Evolutionary conservation across 2,329 filamentous ascomycete genomes (phyloP).

Genomic region (Epichloe uncinata): DNA sequence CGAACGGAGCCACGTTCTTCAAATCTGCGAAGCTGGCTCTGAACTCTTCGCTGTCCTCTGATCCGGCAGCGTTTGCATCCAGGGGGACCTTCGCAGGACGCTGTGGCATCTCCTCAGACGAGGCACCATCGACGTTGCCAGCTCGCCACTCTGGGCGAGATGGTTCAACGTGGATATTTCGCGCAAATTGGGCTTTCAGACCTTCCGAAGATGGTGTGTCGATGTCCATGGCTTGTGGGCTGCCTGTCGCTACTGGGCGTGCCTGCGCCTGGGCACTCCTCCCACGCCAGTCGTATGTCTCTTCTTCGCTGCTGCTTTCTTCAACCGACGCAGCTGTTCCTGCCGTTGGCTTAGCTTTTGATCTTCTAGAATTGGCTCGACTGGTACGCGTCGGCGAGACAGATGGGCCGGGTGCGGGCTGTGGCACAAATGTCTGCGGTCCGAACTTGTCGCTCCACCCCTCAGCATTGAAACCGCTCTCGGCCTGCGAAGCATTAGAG

Average conservation of each 20-base stretch:
- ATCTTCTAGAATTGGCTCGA: conserved; percentile 41
- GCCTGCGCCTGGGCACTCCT: conserved; percentile 19
- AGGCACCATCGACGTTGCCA: conserved; percentile 26
- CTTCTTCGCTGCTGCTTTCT: conserved; percentile 33
- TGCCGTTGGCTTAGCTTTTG: conserved; percentile 39
- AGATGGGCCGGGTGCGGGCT: conserved; percentile 23
- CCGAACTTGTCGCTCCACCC: conserved; percentile 42
- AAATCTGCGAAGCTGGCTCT: conserved; percentile 40
- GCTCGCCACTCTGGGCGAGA: conserved; percentile 46
- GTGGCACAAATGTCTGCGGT: conserved; percentile 39
- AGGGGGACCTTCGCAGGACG: conserved; percentile 11
- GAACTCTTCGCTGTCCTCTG: conserved; percentile 44
- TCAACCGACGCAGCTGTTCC: conserved; percentile 34
- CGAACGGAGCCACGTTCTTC: conserved; percentile 42
- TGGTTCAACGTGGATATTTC: conserved; percentile 45
- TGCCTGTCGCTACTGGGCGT: conserved; percentile 19
- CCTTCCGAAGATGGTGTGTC: conserved; percentile 33
- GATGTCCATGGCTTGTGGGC: conserved; percentile 52
- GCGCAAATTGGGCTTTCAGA: conserved; percentile 17
- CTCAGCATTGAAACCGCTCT: conserved; percentile 33
- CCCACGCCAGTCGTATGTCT: conserved; percentile 20
- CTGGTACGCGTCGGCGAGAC: conserved; percentile 30
- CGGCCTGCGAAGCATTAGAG: conserved; percentile 12
- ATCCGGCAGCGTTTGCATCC: conserved; percentile 29
- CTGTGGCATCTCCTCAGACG: conserved; percentile 10